phyloP scores from a whole-genome alignment of 148 eudicot genomes.

The Gaultheria prostrata region DNA sequence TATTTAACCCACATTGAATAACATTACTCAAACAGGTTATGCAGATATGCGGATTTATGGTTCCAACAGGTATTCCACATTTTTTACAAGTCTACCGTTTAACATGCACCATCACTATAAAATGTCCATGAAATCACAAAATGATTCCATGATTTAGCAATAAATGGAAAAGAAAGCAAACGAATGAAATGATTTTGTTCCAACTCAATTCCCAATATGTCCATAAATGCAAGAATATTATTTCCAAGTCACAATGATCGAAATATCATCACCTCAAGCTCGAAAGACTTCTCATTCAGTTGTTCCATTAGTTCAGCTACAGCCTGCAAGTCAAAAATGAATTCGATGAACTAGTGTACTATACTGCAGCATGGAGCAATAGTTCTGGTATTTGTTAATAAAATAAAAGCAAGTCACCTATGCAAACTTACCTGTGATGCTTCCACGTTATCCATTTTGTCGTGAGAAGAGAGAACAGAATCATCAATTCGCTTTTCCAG shows the following conservation, averaged over 20 bases:
- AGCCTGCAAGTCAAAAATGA: conserved; percentile 44
- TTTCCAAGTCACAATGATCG: background rate
- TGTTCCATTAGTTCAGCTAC: conserved; percentile 72
- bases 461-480: conserved; percentile 38
- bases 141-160: background rate
- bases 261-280: conserved; percentile 69
- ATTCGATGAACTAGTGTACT: background rate
- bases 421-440: conserved; percentile 56
- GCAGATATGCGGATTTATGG: background rate
- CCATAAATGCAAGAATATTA: background rate
- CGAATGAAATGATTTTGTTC: background rate
- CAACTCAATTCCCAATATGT: conserved; percentile 6
- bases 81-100: background rate
- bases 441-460: conserved; percentile 52
- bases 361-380: conserved; percentile 1
- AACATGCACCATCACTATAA: background rate
- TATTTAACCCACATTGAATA: background rate
- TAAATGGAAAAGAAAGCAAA: background rate
- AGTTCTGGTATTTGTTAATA: conserved; percentile 5
- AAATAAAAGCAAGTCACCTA: conserved; percentile 1
- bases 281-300: conserved; percentile 89
- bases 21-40: background rate
- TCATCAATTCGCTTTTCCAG: conserved; percentile 75
- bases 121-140: background rate
- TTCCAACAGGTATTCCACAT: background rate